phyloP scores from a whole-genome alignment of 2,329 filamentous ascomycete species.

The Paecilomyces dactylethromorphus region DNA sequence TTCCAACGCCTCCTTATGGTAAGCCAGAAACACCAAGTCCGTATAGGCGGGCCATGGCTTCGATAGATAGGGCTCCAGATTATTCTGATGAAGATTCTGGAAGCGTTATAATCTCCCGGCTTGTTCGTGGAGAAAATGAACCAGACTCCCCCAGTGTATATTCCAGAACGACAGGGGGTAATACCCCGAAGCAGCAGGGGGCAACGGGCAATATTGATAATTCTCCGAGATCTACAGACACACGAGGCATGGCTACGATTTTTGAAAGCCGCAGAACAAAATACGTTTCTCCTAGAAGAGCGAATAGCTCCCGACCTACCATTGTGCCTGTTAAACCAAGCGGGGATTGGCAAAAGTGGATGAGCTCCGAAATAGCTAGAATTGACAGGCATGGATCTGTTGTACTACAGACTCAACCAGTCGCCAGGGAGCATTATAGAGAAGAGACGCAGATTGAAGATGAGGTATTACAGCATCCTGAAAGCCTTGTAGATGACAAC shows the following conservation, averaged over 20 bases:
- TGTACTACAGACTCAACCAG: slow-evolving; percentile 7
- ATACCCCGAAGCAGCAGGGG: slow-evolving; percentile 15
- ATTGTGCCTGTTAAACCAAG: slow-evolving; percentile 14
- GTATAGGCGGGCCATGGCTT: slow-evolving; percentile 12
- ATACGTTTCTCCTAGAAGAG: slow-evolving; percentile 24
- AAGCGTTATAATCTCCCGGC: slow-evolving; percentile 12
- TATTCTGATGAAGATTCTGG: slow-evolving; percentile 13
- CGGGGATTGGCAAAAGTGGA: slow-evolving; percentile 32
- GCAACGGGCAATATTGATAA: slow-evolving; percentile 1
- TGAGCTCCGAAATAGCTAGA: slow-evolving; percentile 28
- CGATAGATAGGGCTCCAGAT: slow-evolving; percentile 7
- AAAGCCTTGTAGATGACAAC: background rate
- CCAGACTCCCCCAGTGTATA: slow-evolving; percentile 36
- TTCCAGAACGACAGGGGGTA: slow-evolving; percentile 34
- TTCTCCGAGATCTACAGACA: slow-evolving; percentile 9
- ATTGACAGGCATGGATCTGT: slow-evolving; percentile 15
- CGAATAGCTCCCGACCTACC: background rate
- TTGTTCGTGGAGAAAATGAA: slow-evolving; percentile 3
- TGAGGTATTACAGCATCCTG: slow-evolving; percentile 13
- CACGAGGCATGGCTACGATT: slow-evolving; percentile 32
- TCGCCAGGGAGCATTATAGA: slow-evolving; percentile 26
- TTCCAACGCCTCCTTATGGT: slow-evolving; percentile 11
- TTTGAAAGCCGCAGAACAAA: slow-evolving; percentile 21
- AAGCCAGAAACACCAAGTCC: slow-evolving; percentile 15
- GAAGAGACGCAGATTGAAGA: slow-evolving; percentile 32